phyloP scores from a whole-genome alignment of 768 basidiomycete species.

The Boletus rufocinnamomeus region DNA sequence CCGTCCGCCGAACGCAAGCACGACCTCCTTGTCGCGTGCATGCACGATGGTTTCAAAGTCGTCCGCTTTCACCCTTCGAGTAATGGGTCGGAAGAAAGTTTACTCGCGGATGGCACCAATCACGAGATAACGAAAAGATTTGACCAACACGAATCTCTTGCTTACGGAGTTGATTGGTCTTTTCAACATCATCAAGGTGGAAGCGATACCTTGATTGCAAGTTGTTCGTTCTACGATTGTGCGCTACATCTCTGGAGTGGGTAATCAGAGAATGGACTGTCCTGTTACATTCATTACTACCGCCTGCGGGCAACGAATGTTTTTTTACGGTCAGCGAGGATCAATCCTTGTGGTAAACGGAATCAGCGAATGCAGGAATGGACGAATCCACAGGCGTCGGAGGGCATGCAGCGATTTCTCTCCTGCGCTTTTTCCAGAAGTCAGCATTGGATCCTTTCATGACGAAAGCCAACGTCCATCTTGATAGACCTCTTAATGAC shows the following conservation, averaged over 20 bases:
- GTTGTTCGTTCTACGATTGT: slow-evolving; percentile 97
- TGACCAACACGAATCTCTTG: slow-evolving; percentile 77
- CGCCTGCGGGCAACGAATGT: not conserved
- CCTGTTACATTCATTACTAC: not conserved
- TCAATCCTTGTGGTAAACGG: not conserved
- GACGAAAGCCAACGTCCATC: slow-evolving; percentile 70
- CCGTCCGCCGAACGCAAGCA: slow-evolving; percentile 62
- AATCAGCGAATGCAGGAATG: not conserved
- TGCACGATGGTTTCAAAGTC: slow-evolving; percentile 97
- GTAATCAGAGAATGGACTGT: slow-evolving; percentile 35
- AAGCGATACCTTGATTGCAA: slow-evolving; percentile 63
- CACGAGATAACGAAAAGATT: slow-evolving; percentile 57
- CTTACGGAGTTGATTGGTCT: slow-evolving; percentile 94
- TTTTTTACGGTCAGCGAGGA: not conserved
- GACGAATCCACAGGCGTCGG: slow-evolving; percentile 10
- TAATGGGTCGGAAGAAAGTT: not conserved
- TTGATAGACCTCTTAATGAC: slow-evolving; percentile 68
- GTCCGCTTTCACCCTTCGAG: slow-evolving; percentile 35
- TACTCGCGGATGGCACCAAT: slow-evolving; percentile 15
- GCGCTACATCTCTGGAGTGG: slow-evolving; percentile 76
- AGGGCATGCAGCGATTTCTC: slow-evolving; percentile 12
- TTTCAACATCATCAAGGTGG: slow-evolving; percentile 36
- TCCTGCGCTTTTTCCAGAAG: slow-evolving; percentile 48
- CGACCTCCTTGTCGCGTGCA: slow-evolving; percentile 91
- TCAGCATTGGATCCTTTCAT: slow-evolving; percentile 59